These are phyloP conservation scores for Dovyalis caffra DNA, from an alignment of 345 rosid species.

Conservation along the genomic window DNA sequence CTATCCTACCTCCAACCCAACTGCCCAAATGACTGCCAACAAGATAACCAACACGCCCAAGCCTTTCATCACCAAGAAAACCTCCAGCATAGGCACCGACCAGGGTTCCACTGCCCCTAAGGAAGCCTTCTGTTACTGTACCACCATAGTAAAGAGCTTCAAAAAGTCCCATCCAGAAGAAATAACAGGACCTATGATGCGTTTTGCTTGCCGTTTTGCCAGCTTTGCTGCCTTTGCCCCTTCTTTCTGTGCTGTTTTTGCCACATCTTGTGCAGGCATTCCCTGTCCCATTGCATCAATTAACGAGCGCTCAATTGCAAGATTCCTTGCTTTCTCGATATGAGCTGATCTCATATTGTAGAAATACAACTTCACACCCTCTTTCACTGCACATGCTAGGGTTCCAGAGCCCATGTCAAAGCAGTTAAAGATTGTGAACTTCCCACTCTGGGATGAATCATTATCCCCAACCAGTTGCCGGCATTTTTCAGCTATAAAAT, in stretches of 20 bases:
- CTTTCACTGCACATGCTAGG: conserved; percentile 75
- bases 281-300: conserved; percentile 64
- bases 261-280: conserved; percentile 60
- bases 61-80: conserved; percentile 66
- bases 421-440: conserved; percentile 80
- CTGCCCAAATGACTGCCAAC: conserved; percentile 89
- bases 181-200: conserved; percentile 84
- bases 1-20: conserved; percentile 97
- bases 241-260: conserved; percentile 66
- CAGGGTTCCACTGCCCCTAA: conserved; percentile 87
- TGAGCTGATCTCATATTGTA: conserved; percentile 77
- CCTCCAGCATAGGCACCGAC: conserved; percentile 86
- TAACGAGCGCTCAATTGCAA: conserved; percentile 65
- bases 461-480: conserved; percentile 76
- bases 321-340: conserved; percentile 63
- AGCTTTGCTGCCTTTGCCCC: conserved; percentile 87
- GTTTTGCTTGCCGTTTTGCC: conserved; percentile 69
- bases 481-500: conserved; percentile 75
- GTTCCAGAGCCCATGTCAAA: conserved; percentile 92
- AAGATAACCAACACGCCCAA: conserved; percentile 85
- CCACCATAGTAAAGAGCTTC: conserved; percentile 94
- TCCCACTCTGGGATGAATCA: conserved; percentile 83
- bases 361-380: conserved; percentile 84
- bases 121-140: conserved; percentile 73
- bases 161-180: conserved; percentile 96